These are phyloP conservation scores for Phytophthora lateralis DNA, from an alignment of 352 stramenopile genomes.

Conservation along the genomic window DNA sequence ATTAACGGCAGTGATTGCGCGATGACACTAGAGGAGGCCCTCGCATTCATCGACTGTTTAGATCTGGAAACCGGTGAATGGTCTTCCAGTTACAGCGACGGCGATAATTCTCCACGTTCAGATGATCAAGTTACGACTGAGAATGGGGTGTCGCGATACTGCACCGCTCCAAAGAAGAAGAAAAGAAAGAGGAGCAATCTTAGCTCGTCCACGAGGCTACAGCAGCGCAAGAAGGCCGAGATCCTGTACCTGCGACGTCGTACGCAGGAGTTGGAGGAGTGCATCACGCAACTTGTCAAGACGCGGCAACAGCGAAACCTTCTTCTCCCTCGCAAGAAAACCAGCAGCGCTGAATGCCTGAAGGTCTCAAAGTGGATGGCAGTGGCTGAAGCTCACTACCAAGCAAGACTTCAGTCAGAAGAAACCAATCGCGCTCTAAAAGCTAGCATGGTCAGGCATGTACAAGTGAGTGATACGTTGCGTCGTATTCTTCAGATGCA, in stretches of 20 bases:
- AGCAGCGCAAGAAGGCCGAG: slow-evolving; percentile 19
- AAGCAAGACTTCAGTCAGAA: slow-evolving; percentile 22
- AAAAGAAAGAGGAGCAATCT: neutral
- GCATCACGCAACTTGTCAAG: slow-evolving; percentile 10
- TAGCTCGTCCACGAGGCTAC: slow-evolving; percentile 18
- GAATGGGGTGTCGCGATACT: neutral
- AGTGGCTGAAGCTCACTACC: neutral
- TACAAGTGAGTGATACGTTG: neutral
- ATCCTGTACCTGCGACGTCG: slow-evolving; percentile 18
- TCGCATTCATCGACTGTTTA: neutral
- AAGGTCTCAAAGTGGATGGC: neutral
- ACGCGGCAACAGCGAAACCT: slow-evolving; percentile 2
- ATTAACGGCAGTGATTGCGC: neutral
- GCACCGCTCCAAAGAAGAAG: neutral
- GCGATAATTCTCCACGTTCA: neutral
- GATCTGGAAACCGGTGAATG: neutral
- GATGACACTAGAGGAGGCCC: neutral
- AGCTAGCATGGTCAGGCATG: neutral
- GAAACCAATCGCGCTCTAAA: slow-evolving; percentile 34
- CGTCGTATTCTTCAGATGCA: neutral
- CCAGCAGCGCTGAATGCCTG: neutral
- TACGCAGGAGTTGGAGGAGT: slow-evolving; percentile 18
- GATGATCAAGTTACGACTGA: neutral
- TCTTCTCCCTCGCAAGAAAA: slow-evolving; percentile 13
- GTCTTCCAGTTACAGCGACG: too few species aligned